Base-by-base conservation (phyloP, 768 basidiomycete genomes). In the Tephrocybe sp. region DNA sequence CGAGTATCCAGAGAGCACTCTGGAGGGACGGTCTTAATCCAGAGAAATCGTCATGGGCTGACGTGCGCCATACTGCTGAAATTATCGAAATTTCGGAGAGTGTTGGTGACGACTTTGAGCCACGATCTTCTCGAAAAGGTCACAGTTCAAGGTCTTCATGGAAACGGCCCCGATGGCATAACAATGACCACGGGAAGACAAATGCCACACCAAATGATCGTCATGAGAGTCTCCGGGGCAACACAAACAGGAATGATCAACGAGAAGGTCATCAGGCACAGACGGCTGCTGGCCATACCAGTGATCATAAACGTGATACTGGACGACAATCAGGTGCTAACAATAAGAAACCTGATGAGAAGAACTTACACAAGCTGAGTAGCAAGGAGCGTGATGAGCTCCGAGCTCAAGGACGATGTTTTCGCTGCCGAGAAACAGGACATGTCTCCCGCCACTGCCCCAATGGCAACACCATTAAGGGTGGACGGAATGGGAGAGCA, bases 21-120 rank as follows among this genome's bases (percentile, higher is more conserved):
- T 53, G 55, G 52, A 2, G 38, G 6, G 48, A 56, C 12, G 35
- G 48, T 1, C 25, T 47, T 15, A 49, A 57, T 30, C 52, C 52
- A 0, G 52, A 57, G 25, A 19, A 45, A 1, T 57, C 49, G 0
- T 11, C 43, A 4, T 57, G 55, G 55, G n/a, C 30, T 4, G 41
- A 53, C 5, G 45, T 57, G 0, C 13, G 30, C 1, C 36, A 39
- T 4, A 43, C 53, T 12, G 37, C 49, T 9, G 36, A 54, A 16
- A 27, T 51, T 13, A 41, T 51, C 12, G 42, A 48, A 49, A 45
- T 50, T 3, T 25, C 39, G 2, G 49, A 55, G 36, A 40, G 38
- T 15, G 35, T 54, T 1, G 6, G 42, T 0, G 37, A 53, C 7
- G 8, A 5, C 2, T n/a, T 9, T 16, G 44, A 45, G 11, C 11